Conservation (phyloP, 305 asterid genomes). For the Coffea humblotiana region DNA sequence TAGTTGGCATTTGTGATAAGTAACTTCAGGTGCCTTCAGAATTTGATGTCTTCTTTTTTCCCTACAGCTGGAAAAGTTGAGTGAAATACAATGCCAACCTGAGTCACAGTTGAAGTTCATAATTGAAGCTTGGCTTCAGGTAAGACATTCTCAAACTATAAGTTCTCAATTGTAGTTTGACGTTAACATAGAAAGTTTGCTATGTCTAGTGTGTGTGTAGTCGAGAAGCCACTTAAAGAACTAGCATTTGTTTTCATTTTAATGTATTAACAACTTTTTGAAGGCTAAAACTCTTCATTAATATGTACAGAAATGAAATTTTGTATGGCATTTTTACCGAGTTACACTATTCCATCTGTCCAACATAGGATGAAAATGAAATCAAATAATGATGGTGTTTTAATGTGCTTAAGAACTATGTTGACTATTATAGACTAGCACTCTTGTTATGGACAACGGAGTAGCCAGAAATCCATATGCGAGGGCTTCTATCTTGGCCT, state of each 20-base stretch:
- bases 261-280: not conserved
- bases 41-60: conserved; percentile 9
- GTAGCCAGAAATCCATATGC: not conserved
- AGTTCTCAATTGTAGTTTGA: not conserved
- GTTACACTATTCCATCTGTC: not conserved
- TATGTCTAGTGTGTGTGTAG: not conserved
- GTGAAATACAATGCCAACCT: conserved; percentile 71
- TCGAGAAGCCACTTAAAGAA: not conserved
- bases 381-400: not conserved
- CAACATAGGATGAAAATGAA: not conserved
- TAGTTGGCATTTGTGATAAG: not conserved
- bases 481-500: too few relatives aligned
- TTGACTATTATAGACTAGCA: not conserved
- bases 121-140: conserved; percentile 95
- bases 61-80: conserved; percentile 78
- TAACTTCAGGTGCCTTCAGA: conserved; percentile 8
- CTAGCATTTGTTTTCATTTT: not conserved
- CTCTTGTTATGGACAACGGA: not conserved
- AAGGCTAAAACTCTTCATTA: not conserved
- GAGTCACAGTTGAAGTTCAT: conserved; percentile 79
- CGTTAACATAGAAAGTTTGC: not conserved
- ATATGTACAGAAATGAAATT: not conserved
- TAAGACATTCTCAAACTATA: conserved; percentile 14
- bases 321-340: not conserved
- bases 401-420: not conserved